Conservation (phyloP, 352 stramenopile species). For the Phytophthora europaea region DNA sequence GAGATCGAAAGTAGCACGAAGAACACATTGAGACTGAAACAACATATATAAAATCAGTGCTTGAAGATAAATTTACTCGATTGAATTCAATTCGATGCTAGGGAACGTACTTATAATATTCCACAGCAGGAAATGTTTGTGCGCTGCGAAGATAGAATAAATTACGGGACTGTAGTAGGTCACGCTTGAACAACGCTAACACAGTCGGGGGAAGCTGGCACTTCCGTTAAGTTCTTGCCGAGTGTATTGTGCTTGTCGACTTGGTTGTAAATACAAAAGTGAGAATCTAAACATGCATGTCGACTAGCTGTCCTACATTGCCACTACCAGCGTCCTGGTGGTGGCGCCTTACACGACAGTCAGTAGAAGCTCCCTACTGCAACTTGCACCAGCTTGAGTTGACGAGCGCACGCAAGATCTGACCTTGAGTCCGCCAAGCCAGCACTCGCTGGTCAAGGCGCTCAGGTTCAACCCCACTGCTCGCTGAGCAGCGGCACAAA, state of each 20-base stretch:
- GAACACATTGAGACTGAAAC: no score
- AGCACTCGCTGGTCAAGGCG: not conserved
- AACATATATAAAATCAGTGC: no score
- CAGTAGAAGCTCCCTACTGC: conserved; percentile 3
- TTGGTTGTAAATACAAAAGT: not conserved
- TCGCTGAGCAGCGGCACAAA: not conserved
- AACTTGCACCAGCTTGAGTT: conserved; percentile 5
- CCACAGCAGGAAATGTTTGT: no score
- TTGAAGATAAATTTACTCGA: no score
- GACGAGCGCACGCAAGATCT: conserved; percentile 1
- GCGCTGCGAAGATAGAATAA: no score
- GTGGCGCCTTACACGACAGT: not conserved
- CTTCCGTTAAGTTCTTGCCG: conserved; percentile 1
- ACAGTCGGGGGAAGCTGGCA: conserved; percentile 14
- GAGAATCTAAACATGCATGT: conserved; percentile 9
- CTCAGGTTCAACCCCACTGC: not conserved
- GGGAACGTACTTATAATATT: no score
- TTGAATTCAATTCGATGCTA: no score
- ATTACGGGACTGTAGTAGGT: conserved; percentile 13
- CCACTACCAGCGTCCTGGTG: conserved; percentile 12
- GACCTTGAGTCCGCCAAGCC: not conserved
- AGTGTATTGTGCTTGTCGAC: conserved; percentile 16
- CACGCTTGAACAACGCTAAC: conserved; percentile 1
- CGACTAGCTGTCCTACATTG: conserved; percentile 10
- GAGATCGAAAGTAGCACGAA: no score